Evolutionary conservation across 2,329 filamentous ascomycete genomes (phyloP), one percentile per base, ranked within the genome.

Genomic region (Conoideocrella luteorostrata): DNA sequence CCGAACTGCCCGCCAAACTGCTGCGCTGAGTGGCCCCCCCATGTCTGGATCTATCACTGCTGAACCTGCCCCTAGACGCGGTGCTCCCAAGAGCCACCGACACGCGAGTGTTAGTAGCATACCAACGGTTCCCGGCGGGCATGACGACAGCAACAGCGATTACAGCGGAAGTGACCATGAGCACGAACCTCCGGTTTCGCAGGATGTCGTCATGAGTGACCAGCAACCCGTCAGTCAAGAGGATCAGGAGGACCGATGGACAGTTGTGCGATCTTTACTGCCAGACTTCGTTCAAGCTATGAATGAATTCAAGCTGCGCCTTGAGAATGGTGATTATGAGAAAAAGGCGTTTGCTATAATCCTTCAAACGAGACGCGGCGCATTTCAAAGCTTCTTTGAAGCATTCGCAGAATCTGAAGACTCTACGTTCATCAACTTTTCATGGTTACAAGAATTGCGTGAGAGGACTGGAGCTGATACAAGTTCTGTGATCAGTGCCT

Each of bases 371-470:
- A 39, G 35, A 21, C 39, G 41, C 15, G 12, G 9, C 15, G 20
- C 17, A 10, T 41, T 47, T 34, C 21, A 32, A 17, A 15, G 18
- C 12, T 12, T 39, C 4, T 18, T 47, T 1, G 23, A 43, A 10
- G 5, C 30, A 11, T 29, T 24, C 17, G 11, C 22, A 4, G 5
- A 34, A 12, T 18, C 35, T 4, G 12, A 22, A 4, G 10, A 23
- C 6, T 29, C 34, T 5, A 51, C 53, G 0, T 60, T 67, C 36
- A 53, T 68, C 20, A 54, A 65, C 49, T 52, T 55, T 39, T 13
- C 39, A 1, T 48, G 48, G 41, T 17, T 58, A 9, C 23, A 44
- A 5, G 30, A 41, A 6, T 35, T 41, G 10, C 39, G 48, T 21
- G 4, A 29, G 22, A 17, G 20, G 11, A 32, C 20, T 17, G 35